Evolutionary conservation across 768 basidiomycete species (phyloP), one percentile per base, ranked within the genome.

Genomic region (Calocera cornea): DNA sequence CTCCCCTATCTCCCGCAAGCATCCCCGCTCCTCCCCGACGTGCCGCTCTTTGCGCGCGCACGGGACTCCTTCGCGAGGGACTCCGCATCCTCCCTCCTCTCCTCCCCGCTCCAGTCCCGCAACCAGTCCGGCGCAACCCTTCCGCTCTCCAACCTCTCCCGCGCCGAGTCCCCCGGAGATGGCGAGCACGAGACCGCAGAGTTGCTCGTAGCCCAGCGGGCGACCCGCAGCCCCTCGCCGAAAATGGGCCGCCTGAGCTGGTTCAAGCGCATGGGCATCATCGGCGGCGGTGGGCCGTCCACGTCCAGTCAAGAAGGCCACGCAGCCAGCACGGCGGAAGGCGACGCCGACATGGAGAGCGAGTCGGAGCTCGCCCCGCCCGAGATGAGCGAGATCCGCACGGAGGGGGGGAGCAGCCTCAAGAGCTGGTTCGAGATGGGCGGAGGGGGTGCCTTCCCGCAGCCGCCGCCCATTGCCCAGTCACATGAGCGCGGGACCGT

Each of bases 361-460:
- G 54, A 60, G 14, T 16, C 24, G 5, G 54, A 60, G 54, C 31
- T 60, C 10, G 31, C 24, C 14, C 54, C 31, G 24, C 54, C 54
- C 14, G 54, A 60, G 54, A 60, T 60, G 54, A 16, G 14, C 11
- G 54, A 60, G 31, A 33, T 60, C 27, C 24, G 31, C 27, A 60
- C 54, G 7, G 54, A 60, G 27, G 54, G 27, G 8, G 54, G 54
- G 54, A 60, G 27, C 10, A 60, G 54, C 31, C 54, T 60, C 27
- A 60, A 60, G 54, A 60, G 54, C 27, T 60, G 54, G 54, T 27
- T 60, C 27, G 54, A 60, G 54, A 60, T 60, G 54, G 54, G 54
- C 16, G 54, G 54, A 16, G 31, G 2, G 11, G 27, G 14, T 11
- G 2, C 54, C 31, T 60, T 60, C 54, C 54, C 54, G 24, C 54